Base-by-base conservation (phyloP, 1,284 basidiomycete genomes). In the Cystobasidium sp. region DNA sequence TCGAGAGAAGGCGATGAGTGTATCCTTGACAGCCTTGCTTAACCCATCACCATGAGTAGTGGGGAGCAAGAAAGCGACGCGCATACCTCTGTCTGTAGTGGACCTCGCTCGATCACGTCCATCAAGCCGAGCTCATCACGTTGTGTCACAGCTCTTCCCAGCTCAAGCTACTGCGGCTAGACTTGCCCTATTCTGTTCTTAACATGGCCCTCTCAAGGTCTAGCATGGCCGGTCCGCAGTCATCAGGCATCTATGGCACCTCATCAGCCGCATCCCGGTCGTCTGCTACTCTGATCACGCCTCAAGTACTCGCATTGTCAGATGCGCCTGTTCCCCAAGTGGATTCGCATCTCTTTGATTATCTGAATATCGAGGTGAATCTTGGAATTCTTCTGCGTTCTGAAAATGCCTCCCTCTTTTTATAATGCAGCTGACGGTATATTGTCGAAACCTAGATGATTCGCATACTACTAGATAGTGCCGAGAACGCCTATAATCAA, bases 401-500 rank as follows among this genome's bases (percentile, higher is more conserved):
- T 53, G 52, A 20, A 20, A 1, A 1, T 51, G 47, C 47, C 6
- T 20, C 14, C 6, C 14, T 51, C 6, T 51, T 6, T 51, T 51
- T 6, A 6, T 6, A 51, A 51, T n/a, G 47, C 47, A 3, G 47
- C 16, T 16, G 3, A 51, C 20, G 47, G 6, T 6, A 2, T 20
- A 20, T 20, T 51, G 1, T 20, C 46, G 8, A 67, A 12, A 56
- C 20, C 20, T 80, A 79, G 66, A 79, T 78, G 51, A 4, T 94
- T 91, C 10, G 91, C 90, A 18, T 86, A 87, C 1, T 77, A 22
- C 39, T 73, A 46, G 75, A 73, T n/a, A 73, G 68, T 18, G 64
- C 56, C 6, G 24, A 18, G 80, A 75, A 81, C 78, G 63, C 81
- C 77, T 59, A 82, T 81, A 43, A 74, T 64, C 64, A 78, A 77